phyloP scores from a whole-genome alignment of 768 basidiomycete species.

The Amanita rubescens region DNA sequence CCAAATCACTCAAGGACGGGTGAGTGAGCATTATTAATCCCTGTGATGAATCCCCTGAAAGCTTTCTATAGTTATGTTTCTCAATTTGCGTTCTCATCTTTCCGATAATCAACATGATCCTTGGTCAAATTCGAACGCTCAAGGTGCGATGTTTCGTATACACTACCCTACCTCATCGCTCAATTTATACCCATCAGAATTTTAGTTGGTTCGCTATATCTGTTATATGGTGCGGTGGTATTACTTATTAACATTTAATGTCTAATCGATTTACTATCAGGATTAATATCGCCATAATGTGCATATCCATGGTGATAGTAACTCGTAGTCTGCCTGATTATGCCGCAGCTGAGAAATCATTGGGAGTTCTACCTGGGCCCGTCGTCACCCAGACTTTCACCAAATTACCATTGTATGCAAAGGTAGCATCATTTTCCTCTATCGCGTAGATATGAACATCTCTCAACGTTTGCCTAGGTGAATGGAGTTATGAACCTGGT shows the following conservation, averaged over 20 bases:
- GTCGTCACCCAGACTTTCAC: slow-evolving; percentile 31
- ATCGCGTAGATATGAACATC: not conserved
- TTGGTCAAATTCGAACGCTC: slow-evolving; percentile 53
- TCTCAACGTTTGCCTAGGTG: slow-evolving; percentile 23
- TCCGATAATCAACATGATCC: slow-evolving; percentile 44
- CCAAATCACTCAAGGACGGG: slow-evolving; percentile 39
- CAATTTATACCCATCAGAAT: slow-evolving; percentile 25
- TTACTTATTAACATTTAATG: not conserved
- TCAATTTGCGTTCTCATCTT: slow-evolving; percentile 50
- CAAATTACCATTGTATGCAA: slow-evolving; percentile 26
- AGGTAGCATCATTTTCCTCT: slow-evolving; percentile 13
- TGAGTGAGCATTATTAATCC: slow-evolving; percentile 17
- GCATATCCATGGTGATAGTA: slow-evolving; percentile 54
- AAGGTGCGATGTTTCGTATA: slow-evolving; percentile 18
- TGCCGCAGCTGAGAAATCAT: slow-evolving; percentile 29
- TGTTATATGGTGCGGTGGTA: slow-evolving; percentile 28
- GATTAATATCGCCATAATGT: slow-evolving; percentile 48
- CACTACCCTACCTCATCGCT: slow-evolving; percentile 18
- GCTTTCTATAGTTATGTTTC: slow-evolving; percentile 40
- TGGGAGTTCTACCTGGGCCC: slow-evolving; percentile 25
- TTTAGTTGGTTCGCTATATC: slow-evolving; percentile 47
- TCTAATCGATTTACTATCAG: slow-evolving; percentile 18
- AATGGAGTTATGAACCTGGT: slow-evolving; percentile 62
- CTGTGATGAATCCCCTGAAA: not conserved
- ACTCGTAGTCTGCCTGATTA: slow-evolving; percentile 50